Conservation (phyloP, 2,329 filamentous ascomycete genomes). For the Diaporthe citriasiana region DNA sequence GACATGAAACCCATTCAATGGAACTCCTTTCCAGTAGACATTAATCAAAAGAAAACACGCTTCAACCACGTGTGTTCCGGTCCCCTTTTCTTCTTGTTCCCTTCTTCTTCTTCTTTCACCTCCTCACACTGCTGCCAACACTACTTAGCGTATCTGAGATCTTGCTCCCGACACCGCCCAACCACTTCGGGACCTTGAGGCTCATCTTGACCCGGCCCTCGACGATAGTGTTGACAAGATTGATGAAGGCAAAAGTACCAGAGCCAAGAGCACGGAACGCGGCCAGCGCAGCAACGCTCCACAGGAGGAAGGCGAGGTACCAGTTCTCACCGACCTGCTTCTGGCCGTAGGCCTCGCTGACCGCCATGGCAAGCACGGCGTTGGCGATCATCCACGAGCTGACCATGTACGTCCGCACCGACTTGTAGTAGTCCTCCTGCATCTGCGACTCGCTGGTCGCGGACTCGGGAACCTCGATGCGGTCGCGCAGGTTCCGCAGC, state of each 20-base stretch:
- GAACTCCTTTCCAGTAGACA: constrained; percentile 21
- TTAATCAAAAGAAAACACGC: background rate
- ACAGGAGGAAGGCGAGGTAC: constrained; percentile 94
- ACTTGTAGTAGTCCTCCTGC: constrained; percentile 99
- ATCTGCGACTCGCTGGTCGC: constrained; percentile 80
- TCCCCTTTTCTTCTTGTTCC: constrained; percentile 43
- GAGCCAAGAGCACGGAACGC: constrained; percentile 89
- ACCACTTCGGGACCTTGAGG: constrained; percentile 67
- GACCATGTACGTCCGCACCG: constrained; percentile 98
- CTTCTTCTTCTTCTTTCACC: constrained; percentile 42
- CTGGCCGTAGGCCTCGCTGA: constrained; percentile 86
- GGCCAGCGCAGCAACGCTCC: constrained; percentile 88
- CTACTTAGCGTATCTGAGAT: constrained; percentile 65
- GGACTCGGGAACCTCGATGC: constrained; percentile 81
- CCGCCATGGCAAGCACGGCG: constrained; percentile 91
- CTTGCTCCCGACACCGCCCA: constrained; percentile 59
- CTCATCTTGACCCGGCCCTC: constrained; percentile 82
- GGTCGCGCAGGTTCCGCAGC: constrained; percentile 92
- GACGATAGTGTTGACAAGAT: constrained; percentile 85
- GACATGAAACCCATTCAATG: background rate
- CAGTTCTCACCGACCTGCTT: constrained; percentile 83
- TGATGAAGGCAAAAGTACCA: constrained; percentile 85
- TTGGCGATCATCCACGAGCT: constrained; percentile 95
- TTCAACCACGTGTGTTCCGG: background rate
- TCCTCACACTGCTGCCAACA: constrained; percentile 60